Conservation (phyloP, 768 basidiomycete species). For the Mycena latifolia region DNA sequence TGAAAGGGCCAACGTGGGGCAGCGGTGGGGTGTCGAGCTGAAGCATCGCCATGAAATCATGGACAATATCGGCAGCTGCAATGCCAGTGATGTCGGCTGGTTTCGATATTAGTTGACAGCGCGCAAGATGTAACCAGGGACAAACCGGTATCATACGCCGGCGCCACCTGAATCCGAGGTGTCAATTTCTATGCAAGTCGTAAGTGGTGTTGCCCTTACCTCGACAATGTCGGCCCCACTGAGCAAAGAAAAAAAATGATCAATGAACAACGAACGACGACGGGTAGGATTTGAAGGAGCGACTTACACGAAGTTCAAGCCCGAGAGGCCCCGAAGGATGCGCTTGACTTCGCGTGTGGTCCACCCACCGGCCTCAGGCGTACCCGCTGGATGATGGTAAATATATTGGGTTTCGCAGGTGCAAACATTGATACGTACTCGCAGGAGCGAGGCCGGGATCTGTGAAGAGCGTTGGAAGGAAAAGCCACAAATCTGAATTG, state of each 20-base stretch:
- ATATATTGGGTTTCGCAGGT: slow-evolving; percentile 3
- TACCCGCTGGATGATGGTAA: slow-evolving; percentile 66
- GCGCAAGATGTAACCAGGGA: neutral
- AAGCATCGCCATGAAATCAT: slow-evolving; percentile 10
- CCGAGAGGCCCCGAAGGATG: slow-evolving; percentile 81
- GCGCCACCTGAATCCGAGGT: neutral
- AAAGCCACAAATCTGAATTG: neutral
- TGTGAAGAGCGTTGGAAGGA: slow-evolving; percentile 20
- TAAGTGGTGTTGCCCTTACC: neutral
- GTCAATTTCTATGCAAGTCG: neutral
- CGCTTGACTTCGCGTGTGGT: slow-evolving; percentile 87
- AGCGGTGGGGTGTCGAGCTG: slow-evolving; percentile 4
- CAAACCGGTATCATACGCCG: slow-evolving; percentile 10
- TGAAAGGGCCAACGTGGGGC: slow-evolving; percentile 13
- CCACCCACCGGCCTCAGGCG: slow-evolving; percentile 88
- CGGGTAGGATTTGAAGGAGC: too few species aligned
- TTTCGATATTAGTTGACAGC: neutral
- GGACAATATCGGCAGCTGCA: slow-evolving; percentile 7
- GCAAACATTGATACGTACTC: slow-evolving; percentile 58
- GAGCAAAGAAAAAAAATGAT: too few species aligned
- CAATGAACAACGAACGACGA: neutral
- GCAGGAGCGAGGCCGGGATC: slow-evolving; percentile 86
- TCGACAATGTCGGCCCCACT: slow-evolving; percentile 15
- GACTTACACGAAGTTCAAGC: slow-evolving; percentile 80
- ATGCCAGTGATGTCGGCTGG: slow-evolving; percentile 15